phyloP scores from a whole-genome alignment of 2,329 filamentous ascomycete genomes.

The Berkeleyomyces basicola region DNA sequence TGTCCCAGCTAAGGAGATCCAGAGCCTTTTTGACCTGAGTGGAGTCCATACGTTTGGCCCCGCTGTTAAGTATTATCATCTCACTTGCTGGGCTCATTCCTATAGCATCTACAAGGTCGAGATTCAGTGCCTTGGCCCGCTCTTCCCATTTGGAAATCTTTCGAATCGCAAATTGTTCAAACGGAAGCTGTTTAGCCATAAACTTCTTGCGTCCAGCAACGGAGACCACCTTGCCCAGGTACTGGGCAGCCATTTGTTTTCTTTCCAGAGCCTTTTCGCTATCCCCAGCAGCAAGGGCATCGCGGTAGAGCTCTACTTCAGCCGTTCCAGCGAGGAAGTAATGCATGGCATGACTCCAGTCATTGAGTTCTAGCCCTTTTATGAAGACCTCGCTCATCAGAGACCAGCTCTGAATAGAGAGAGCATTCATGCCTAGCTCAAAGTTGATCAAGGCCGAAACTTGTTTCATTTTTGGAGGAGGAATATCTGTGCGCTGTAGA shows the following conservation, averaged over 20 bases:
- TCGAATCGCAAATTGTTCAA: slow-evolving; percentile 69
- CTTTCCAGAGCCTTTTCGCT: slow-evolving; percentile 34
- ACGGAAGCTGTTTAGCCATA: slow-evolving; percentile 75
- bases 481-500: slow-evolving; percentile 38
- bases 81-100: slow-evolving; percentile 70
- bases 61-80: slow-evolving; percentile 91
- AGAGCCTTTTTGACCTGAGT: slow-evolving; percentile 48
- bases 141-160: slow-evolving; percentile 84
- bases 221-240: slow-evolving; percentile 53
- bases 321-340: slow-evolving; percentile 71
- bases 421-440: slow-evolving; percentile 60
- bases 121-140: slow-evolving; percentile 46
- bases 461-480: slow-evolving; percentile 65
- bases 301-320: slow-evolving; percentile 67
- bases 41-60: slow-evolving; percentile 60
- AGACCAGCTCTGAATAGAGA: slow-evolving; percentile 65
- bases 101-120: slow-evolving; percentile 62
- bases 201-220: slow-evolving; percentile 75
- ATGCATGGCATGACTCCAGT: slow-evolving; percentile 82
- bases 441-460: slow-evolving; percentile 74
- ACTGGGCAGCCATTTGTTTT: slow-evolving; percentile 49
- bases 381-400: slow-evolving; percentile 61
- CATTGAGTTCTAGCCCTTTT: slow-evolving; percentile 61
- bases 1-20: slow-evolving; percentile 43
- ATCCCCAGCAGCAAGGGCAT: slow-evolving; percentile 24